Percentiles rank a stretch among this genome's conserved stretches.
Conservation (phyloP, 192 early-diverging fungal genomes). For the Coemansia sp. region DNA sequence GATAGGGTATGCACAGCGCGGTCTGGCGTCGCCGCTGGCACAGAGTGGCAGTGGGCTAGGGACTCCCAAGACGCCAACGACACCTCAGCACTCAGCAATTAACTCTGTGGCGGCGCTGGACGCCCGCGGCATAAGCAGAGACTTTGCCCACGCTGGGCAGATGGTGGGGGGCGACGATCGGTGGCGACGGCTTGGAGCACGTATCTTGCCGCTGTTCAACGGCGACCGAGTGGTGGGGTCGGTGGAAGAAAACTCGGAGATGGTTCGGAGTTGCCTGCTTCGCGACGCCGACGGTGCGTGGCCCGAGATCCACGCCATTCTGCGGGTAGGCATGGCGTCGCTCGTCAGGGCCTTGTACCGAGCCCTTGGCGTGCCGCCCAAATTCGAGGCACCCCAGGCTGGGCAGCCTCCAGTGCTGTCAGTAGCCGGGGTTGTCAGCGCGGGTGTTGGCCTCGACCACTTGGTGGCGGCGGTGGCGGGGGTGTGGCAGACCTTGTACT, state of each 20-base stretch:
- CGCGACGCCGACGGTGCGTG: constrained; percentile 24
- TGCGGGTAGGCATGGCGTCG: constrained; percentile 44
- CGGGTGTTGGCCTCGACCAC: constrained; percentile 63
- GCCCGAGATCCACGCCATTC: constrained; percentile 32
- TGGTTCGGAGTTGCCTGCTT: constrained; percentile 55
- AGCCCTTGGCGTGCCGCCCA: constrained; percentile 24
- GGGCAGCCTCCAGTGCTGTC: constrained; percentile 11
- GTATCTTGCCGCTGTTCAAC: constrained; percentile 83
- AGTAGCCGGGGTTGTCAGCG: constrained; percentile 53
- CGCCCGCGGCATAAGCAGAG: constrained; percentile 18
- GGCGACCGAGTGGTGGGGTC: constrained; percentile 76
- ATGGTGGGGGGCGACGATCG: constrained; percentile 52
- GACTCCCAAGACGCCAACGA: constrained; percentile 6
- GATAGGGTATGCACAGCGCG: not conserved
- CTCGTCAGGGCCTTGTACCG: constrained; percentile 33
- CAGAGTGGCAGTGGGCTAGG: not conserved
- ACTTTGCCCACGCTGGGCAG: constrained; percentile 5
- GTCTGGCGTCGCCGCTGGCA: not conserved
- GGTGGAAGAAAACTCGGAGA: constrained; percentile 82
- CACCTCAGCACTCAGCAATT: not conserved
- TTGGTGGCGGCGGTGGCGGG: constrained; percentile 66
- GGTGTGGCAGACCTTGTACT: constrained; percentile 79
- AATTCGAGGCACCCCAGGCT: constrained; percentile 16
- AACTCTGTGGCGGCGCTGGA: constrained; percentile 49
- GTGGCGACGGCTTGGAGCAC: constrained; percentile 71